Evolutionary conservation across 441 rosid species (phyloP).

Genomic region (Manihot esculenta): DNA sequence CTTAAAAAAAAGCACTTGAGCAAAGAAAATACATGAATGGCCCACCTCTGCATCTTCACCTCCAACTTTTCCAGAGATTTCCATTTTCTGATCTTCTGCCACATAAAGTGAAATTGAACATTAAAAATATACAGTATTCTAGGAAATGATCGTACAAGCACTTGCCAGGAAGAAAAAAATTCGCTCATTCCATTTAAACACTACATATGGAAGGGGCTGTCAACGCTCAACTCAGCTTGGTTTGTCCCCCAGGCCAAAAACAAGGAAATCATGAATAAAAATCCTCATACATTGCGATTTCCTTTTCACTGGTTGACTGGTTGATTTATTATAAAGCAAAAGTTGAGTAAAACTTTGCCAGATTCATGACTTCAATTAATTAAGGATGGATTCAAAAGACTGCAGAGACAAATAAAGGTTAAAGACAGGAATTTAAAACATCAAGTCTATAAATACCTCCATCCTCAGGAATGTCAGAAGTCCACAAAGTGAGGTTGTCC

Average conservation of each 20-base stretch:
- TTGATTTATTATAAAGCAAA: neutral
- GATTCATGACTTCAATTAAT: neutral
- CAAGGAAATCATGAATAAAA: neutral
- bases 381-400: neutral
- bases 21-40: neutral
- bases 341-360: neutral
- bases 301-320: neutral
- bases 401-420: neutral
- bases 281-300: neutral
- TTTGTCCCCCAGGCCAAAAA: neutral
- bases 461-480: constrained; percentile 30
- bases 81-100: constrained; percentile 27
- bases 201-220: neutral
- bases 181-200: neutral
- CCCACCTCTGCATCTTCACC: constrained; percentile 26
- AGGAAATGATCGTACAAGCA: neutral
- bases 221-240: neutral
- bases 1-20: neutral
- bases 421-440: neutral
- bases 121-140: neutral
- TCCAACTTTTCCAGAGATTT: constrained; percentile 21
- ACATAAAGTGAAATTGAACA: neutral
- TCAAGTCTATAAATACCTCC: constrained; percentile 20
- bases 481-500: constrained; percentile 34
- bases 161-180: too few relatives aligned